Percentiles rank a stretch among this genome's conserved stretches.
Conservation (phyloP, 1,284 basidiomycete species). For the Coriolopsis trogii region DNA sequence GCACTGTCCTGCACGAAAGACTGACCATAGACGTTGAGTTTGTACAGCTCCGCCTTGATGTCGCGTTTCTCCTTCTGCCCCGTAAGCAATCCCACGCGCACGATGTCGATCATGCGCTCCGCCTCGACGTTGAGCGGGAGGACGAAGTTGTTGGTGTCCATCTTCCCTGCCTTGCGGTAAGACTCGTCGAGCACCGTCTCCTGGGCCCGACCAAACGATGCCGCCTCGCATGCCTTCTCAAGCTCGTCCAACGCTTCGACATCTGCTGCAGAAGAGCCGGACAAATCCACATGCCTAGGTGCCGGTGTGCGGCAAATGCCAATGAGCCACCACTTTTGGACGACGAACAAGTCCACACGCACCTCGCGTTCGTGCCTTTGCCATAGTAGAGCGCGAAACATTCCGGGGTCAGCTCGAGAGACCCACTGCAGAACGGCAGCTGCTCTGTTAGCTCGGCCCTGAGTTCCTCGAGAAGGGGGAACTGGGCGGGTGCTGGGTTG, state of each 20-base stretch:
- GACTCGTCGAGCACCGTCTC: slow-evolving; percentile 29
- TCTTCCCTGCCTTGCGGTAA: slow-evolving; percentile 30
- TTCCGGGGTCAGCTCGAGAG: too few species aligned
- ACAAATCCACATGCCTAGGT: too few species aligned
- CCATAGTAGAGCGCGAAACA: too few species aligned
- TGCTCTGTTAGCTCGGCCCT: too few species aligned
- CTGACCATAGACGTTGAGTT: slow-evolving; percentile 34
- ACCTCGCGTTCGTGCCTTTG: too few species aligned
- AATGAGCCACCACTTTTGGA: too few species aligned
- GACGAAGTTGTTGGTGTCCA: slow-evolving; percentile 19
- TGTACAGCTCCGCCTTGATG: slow-evolving; percentile 28
- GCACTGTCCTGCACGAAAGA: neutral
- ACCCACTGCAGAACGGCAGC: too few species aligned
- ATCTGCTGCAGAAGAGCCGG: neutral
- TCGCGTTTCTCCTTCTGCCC: slow-evolving; percentile 4
- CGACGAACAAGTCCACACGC: too few species aligned
- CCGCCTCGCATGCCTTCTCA: slow-evolving; percentile 19
- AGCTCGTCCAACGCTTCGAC: slow-evolving; percentile 13
- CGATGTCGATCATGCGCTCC: slow-evolving; percentile 14
- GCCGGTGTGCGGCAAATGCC: too few species aligned
- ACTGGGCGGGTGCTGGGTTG: too few species aligned
- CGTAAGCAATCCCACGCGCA: slow-evolving; percentile 17
- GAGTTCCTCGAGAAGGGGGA: too few species aligned
- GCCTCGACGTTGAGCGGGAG: neutral
- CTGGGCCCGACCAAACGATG: slow-evolving; percentile 24